phyloP scores from a whole-genome alignment of 176 grass and related monocot species.

The Puccinellia tenuiflora region DNA sequence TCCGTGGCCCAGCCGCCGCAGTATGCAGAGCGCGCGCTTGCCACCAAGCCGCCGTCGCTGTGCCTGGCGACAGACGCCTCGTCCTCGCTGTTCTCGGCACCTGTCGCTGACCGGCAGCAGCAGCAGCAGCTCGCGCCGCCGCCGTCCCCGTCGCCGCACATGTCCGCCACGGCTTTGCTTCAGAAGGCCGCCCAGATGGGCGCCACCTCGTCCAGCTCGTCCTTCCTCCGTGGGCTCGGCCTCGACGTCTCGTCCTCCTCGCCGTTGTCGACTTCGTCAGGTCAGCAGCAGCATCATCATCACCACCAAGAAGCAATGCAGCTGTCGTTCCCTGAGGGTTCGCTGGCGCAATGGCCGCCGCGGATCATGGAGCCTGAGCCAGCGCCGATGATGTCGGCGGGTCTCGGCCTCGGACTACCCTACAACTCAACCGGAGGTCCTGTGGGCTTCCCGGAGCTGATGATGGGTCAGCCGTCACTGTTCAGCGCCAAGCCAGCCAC shows the following conservation, averaged over 20 bases:
- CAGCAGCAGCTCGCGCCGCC: slow-evolving; percentile 46
- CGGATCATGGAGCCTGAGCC: slow-evolving; percentile 46
- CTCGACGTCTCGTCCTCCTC: slow-evolving; percentile 55
- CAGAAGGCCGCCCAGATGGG: slow-evolving; percentile 98
- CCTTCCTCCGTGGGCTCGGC: slow-evolving; percentile 68
- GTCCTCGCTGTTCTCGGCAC: slow-evolving; percentile 43
- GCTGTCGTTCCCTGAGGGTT: slow-evolving; percentile 2
- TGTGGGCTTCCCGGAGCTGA: slow-evolving; percentile 48
- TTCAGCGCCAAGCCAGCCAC: slow-evolving; percentile 77
- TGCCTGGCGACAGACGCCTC: slow-evolving; percentile 58
- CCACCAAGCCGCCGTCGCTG: slow-evolving; percentile 46
- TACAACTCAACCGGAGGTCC: slow-evolving; percentile 44
- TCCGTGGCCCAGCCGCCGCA: slow-evolving; percentile 25
- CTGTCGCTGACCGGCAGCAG: slow-evolving; percentile 27
- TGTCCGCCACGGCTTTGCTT: slow-evolving; percentile 87
- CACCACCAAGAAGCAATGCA: slow-evolving; percentile 42
- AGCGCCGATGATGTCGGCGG: slow-evolving; percentile 50
- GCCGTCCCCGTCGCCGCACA: slow-evolving; percentile 58
- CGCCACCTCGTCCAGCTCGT: slow-evolving; percentile 54
- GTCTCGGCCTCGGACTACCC: slow-evolving; percentile 65
- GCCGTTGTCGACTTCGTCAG: slow-evolving; percentile 6
- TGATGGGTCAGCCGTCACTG: slow-evolving; percentile 69
- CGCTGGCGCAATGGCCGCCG: slow-evolving; percentile 49
- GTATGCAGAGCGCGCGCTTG: slow-evolving; percentile 22
- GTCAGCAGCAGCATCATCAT: slow-evolving; percentile 15